phyloP scores from a whole-genome alignment of 2,329 filamentous ascomycete species.

The Metarhizium humberi region DNA sequence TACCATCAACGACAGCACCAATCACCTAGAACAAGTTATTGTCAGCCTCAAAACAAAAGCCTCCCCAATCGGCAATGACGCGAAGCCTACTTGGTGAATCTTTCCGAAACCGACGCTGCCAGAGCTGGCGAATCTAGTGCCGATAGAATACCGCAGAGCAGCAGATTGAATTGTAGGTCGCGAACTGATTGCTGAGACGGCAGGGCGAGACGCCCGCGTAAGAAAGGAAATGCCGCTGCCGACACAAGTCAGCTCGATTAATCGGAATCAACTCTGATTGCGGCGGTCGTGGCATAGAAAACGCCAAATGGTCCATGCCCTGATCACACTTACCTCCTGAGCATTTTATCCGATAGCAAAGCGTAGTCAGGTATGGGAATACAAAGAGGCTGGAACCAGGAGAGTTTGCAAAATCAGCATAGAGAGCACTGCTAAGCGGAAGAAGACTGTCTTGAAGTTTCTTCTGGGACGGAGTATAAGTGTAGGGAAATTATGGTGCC shows the following conservation, averaged over 20 bases:
- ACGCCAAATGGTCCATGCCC: constrained; percentile 18
- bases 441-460: too few relatives aligned
- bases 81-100: constrained; percentile 53
- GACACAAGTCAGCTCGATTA: constrained; percentile 33
- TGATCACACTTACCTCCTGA: constrained; percentile 61
- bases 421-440: too few relatives aligned
- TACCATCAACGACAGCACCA: constrained; percentile 98
- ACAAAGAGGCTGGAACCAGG: constrained; percentile 42
- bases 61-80: background rate
- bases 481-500: too few relatives aligned
- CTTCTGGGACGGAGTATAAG: too few relatives aligned
- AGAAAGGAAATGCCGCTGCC: constrained; percentile 57
- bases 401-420: constrained; percentile 40
- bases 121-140: constrained; percentile 51
- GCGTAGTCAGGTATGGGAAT: constrained; percentile 52
- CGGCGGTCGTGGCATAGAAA: constrained; percentile 16
- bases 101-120: constrained; percentile 52
- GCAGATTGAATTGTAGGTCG: constrained; percentile 50
- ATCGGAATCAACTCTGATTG: constrained; percentile 35
- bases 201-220: constrained; percentile 52
- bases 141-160: constrained; percentile 43
- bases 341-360: constrained; percentile 67
- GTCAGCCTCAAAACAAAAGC: constrained; percentile 19
- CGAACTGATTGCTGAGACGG: constrained; percentile 46
- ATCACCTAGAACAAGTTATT: constrained; percentile 68